Base-by-base conservation (phyloP, 345 rosid species). In the Arabis hirsuta region DNA sequence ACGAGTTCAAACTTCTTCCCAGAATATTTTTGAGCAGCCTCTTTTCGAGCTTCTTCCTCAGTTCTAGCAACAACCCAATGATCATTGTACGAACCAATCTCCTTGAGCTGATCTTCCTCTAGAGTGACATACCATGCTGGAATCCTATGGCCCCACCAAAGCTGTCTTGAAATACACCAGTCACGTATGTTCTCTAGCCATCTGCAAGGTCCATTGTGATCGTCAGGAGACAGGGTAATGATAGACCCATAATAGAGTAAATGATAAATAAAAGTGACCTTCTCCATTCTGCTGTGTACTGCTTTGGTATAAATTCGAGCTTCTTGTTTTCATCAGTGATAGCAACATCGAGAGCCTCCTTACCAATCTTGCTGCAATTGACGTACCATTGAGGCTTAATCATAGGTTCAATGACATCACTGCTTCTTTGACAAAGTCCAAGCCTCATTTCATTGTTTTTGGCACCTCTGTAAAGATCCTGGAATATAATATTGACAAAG, bases 111-210 rank as follows among this genome's bases (percentile, higher is more conserved):
- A 82, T 95, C 99, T 47, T 85, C 96, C 62, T 87, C 98, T 31
- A 90, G 74, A 0, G 88, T 84, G 56, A 82, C 86, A 80, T 91
- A 95, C 98, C 96, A 95, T 13, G 98, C 99, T 51, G 97, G 99
- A 51, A 95, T 82, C 12, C 88, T 87, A 54, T 95, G 98, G 52
- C 98, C 99, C 97, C 98, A 95, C 99, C 98, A 91, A 22, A 95
- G 94, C 82, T 95, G 98, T 87, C 98, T 86, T 27, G 96, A 91
- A 62, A 91, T 73, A 73, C 98, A 95, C 99, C 99, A 91, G 81
- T 95, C 99, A 47, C 90, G 90, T 42, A 91, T 91, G 78, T 87
- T 88, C 79, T 95, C 99, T 69, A 91, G 96, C 99, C 99, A 95
- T 76, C 99, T 95, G 88, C 20, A 52, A 47, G 45, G 48, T 78